A percentile compares a stretch with the other conserved stretches of the same genome.
Evolutionary conservation across 2,329 filamentous ascomycete genomes (phyloP).

Genomic region (Hirsutella minnesotensis): DNA sequence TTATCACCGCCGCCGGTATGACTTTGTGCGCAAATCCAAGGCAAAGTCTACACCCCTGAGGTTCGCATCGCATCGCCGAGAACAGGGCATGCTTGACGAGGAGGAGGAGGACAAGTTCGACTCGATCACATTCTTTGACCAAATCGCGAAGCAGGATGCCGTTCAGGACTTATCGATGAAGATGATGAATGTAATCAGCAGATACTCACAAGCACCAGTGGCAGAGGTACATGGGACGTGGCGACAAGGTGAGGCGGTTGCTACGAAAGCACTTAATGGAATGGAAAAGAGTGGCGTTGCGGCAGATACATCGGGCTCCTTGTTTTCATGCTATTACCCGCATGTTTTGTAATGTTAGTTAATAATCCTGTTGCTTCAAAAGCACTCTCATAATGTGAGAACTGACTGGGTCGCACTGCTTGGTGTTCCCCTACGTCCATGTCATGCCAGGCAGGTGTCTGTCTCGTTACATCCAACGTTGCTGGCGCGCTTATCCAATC

Average conservation of each 20-base stretch:
- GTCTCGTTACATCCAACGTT: too few relatives aligned
- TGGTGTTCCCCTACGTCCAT: too few relatives aligned
- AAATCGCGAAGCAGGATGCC: conserved; percentile 1
- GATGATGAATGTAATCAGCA: neutral
- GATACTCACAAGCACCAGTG: neutral
- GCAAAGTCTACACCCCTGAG: conserved; percentile 22
- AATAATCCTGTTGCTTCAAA: neutral
- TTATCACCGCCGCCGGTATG: conserved; percentile 24
- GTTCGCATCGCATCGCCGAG: conserved; percentile 24
- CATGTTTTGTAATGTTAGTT: too few relatives aligned
- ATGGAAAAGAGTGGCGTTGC: neutral
- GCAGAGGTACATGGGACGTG: neutral
- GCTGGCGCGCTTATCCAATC: too few relatives aligned
- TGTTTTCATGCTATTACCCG: neutral
- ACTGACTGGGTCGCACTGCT: too few relatives aligned
- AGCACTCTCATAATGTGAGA: too few relatives aligned
- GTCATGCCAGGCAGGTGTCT: too few relatives aligned
- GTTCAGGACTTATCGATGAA: conserved; percentile 1
- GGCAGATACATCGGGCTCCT: neutral
- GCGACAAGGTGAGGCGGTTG: neutral
- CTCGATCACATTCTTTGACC: conserved; percentile 8
- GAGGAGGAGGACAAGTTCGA: conserved; percentile 27
- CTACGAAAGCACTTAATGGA: neutral
- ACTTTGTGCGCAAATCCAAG: conserved; percentile 28
- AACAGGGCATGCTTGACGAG: conserved; percentile 12